Conservation (phyloP, 345 rosid genomes). For the Clarkia xantiana region DNA sequence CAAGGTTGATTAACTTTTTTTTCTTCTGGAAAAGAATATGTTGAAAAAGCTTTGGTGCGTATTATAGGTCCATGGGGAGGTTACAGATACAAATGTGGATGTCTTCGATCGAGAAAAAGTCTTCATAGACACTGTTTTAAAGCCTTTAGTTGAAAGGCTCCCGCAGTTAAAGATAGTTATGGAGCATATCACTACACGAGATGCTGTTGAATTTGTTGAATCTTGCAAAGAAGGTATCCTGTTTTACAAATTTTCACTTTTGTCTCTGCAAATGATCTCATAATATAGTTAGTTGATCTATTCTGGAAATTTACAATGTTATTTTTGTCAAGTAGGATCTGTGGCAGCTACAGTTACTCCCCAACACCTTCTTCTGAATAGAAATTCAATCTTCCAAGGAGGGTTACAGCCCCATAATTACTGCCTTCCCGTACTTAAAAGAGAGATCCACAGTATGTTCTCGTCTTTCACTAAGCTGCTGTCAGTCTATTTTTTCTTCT, state of each 20-base stretch:
- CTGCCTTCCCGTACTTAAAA: constrained; percentile 89
- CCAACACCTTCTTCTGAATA: constrained; percentile 84
- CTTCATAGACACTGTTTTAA: constrained; percentile 49
- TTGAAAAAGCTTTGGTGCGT: neutral
- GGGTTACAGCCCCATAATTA: constrained; percentile 87
- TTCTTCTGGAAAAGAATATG: no score
- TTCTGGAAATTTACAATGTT: no score
- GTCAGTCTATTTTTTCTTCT: constrained; percentile 1
- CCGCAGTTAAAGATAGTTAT: constrained; percentile 63
- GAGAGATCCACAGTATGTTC: constrained; percentile 70
- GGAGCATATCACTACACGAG: constrained; percentile 77
- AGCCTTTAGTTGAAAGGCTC: constrained; percentile 57
- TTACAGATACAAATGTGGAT: constrained; percentile 69
- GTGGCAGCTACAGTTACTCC: constrained; percentile 93
- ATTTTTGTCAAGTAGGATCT: constrained; percentile 20
- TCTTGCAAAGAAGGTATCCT: constrained; percentile 65
- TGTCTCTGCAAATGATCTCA: no score
- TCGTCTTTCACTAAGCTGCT: neutral
- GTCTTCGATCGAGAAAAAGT: constrained; percentile 84
- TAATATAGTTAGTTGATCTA: no score
- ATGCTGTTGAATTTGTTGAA: constrained; percentile 29
- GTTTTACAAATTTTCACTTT: neutral
- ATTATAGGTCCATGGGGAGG: constrained; percentile 92
- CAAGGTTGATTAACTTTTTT: no score
- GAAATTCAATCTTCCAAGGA: constrained; percentile 87